Percentiles rank a stretch among this genome's conserved stretches.
These are phyloP conservation scores for Mycena leptocephala DNA, from an alignment of 768 basidiomycete genomes.

Conservation along the genomic window DNA sequence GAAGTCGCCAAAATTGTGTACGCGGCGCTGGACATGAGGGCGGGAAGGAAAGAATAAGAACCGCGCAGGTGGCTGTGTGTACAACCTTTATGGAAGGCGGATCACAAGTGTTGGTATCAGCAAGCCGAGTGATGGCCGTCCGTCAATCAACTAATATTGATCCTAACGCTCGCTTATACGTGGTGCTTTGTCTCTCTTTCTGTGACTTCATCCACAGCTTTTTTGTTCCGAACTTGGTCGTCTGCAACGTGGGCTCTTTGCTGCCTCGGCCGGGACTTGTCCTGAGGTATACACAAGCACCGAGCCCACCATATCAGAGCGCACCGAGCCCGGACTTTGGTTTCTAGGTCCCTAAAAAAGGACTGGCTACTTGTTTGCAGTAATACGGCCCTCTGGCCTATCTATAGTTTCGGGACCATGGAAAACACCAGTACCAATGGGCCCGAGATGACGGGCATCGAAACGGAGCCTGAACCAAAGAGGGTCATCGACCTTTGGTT, in stretches of 20 bases:
- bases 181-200: too few relatives aligned
- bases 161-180: too few relatives aligned
- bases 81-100: too few relatives aligned
- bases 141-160: too few relatives aligned
- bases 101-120: too few relatives aligned
- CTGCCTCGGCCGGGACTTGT: background rate
- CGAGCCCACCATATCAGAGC: too few relatives aligned
- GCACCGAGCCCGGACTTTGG: background rate
- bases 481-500: slow-evolving; percentile 36
- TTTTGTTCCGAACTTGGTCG: too few relatives aligned
- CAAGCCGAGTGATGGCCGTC: too few relatives aligned
- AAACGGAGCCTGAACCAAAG: background rate
- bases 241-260: background rate
- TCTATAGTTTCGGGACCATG: background rate
- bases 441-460: background rate
- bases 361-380: too few relatives aligned
- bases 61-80: background rate
- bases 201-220: too few relatives aligned
- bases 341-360: background rate
- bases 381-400: too few relatives aligned
- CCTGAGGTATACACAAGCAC: background rate
- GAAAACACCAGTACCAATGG: background rate
- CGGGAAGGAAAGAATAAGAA: background rate
- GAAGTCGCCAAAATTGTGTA: slow-evolving; percentile 4
- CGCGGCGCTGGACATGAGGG: background rate